Evolutionary conservation across 176 grass and related monocot genomes (phyloP), one percentile per base, ranked within the genome.

Genomic region (Stipa capillata): DNA sequence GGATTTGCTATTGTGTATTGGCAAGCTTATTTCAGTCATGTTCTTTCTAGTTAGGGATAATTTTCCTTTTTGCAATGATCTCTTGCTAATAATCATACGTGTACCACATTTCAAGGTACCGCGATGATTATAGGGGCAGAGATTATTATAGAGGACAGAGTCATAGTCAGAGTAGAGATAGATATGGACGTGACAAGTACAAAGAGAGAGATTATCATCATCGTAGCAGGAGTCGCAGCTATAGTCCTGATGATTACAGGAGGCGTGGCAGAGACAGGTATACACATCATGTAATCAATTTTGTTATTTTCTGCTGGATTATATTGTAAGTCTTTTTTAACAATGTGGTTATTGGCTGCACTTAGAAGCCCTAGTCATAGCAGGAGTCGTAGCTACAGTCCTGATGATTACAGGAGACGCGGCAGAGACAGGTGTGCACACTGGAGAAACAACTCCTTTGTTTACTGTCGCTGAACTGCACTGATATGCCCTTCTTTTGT

Each of bases 191-290:
- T 61, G 93, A 85, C 51, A 90, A 82, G 50, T 84, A 90, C 76
- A 90, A 43, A 74, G 93, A 92, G 24, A 88, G 68, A 60, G 68
- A 87, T 88, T 73, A 83, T 28, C 87, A 62, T 36, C 86, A 51
- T 41, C 73, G 51, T 39, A 97, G 87, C 82, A 86, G 43, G 66
- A 96, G 87, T 67, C 84, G 11, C 18, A 92, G 93, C 72, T 71
- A 53, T 41, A 95, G 89, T 73, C 82, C 88, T 85, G 92, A 92
- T 87, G 72, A 89, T 72, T 77, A 89, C 57, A 92, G 78, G 72
- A 89, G 82, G 10, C 87, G 68, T 81, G 82, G 83, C 56, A 95
- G 87, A 68, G 85, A 91, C 54, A 90, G 83, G 90, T 93, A 85
- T 65, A 21, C n/a, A 48, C 54, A 70, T 87, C 17, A 40, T 79